A percentile compares a stretch with the other conserved stretches of the same genome.
These are phyloP conservation scores for Pseudonitzschia multiseries DNA, from an alignment of 108 stramenopile genomes.

Conservation along the genomic window DNA sequence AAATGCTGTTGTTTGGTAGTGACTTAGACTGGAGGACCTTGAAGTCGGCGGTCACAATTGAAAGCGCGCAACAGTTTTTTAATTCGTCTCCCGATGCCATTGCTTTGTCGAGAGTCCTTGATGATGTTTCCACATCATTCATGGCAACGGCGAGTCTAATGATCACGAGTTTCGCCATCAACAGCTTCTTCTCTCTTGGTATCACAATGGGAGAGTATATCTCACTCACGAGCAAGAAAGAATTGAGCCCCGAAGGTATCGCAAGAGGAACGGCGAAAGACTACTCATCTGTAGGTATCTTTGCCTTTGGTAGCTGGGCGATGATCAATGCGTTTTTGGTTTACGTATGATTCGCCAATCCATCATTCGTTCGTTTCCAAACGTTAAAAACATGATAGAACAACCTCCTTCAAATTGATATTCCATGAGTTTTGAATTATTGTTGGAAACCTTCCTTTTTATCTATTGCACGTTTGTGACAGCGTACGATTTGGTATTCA, in stretches of 20 bases:
- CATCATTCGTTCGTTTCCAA: background rate
- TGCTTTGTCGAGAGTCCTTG: conserved; percentile 7
- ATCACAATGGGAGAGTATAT: conserved; percentile 13
- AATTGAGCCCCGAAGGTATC: conserved; percentile 7
- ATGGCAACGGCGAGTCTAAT: conserved; percentile 5
- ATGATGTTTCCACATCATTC: background rate
- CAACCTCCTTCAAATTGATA: too few species aligned
- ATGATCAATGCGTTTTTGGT: conserved; percentile 11
- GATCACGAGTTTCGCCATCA: conserved; percentile 7
- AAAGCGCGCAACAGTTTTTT: conserved; percentile 8
- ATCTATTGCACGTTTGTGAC: too few species aligned
- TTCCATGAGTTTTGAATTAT: too few species aligned
- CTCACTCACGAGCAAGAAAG: background rate
- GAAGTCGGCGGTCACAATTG: background rate
- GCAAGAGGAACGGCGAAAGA: conserved; percentile 12
- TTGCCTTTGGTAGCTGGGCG: conserved; percentile 10
- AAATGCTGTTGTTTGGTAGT: conserved; percentile 4
- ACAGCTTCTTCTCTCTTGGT: background rate
- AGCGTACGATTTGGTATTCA: too few species aligned
- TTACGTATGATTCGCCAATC: background rate
- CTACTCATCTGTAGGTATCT: conserved; percentile 4
- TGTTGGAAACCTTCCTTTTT: too few species aligned
- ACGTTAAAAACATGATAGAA: background rate
- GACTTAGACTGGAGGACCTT: background rate
- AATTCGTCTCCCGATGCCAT: conserved; percentile 10